phyloP scores from a whole-genome alignment of 2,329 filamentous ascomycete species.

The Torrubiellomyces zombiae region DNA sequence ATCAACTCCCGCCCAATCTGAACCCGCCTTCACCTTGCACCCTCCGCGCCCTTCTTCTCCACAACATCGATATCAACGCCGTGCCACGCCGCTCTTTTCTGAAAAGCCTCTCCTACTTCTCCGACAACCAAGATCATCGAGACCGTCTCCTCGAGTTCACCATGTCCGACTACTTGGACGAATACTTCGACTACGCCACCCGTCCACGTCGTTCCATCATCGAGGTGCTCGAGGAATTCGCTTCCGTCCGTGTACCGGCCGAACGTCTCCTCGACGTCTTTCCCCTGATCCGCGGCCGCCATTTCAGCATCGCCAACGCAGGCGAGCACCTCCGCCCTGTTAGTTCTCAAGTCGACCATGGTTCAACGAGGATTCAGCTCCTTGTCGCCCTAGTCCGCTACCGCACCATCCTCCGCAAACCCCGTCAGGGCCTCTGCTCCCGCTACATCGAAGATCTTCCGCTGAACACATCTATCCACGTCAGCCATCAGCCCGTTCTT shows the following conservation, averaged over 20 bases:
- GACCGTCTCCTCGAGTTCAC: slow-evolving; percentile 75
- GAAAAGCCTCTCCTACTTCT: slow-evolving; percentile 58
- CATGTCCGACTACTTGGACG: slow-evolving; percentile 63
- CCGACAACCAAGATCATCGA: slow-evolving; percentile 53
- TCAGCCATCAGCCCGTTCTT: slow-evolving; percentile 38
- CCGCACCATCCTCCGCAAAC: slow-evolving; percentile 68
- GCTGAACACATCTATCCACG: slow-evolving; percentile 37
- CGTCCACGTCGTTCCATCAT: slow-evolving; percentile 79
- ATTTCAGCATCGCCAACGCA: slow-evolving; percentile 83
- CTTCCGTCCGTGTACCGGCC: slow-evolving; percentile 66
- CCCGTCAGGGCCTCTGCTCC: slow-evolving; percentile 77
- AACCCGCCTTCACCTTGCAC: slow-evolving; percentile 32
- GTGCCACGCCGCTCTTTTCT: slow-evolving; percentile 85
- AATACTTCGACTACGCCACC: slow-evolving; percentile 91
- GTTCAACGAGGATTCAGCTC: slow-evolving; percentile 44
- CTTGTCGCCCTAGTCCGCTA: slow-evolving; percentile 84
- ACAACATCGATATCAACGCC: slow-evolving; percentile 77
- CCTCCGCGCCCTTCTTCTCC: slow-evolving; percentile 57
- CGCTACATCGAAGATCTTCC: slow-evolving; percentile 58
- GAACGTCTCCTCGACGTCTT: slow-evolving; percentile 56
- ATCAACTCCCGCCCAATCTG: slow-evolving; percentile 17
- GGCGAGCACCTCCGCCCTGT: slow-evolving; percentile 24
- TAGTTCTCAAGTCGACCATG: too few relatives aligned
- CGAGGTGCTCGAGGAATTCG: slow-evolving; percentile 83
- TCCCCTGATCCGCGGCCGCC: slow-evolving; percentile 68